Evolutionary conservation across 1,284 basidiomycete species (phyloP), one percentile per base, ranked within the genome.

Genomic region (Macrocystidia cucumis): DNA sequence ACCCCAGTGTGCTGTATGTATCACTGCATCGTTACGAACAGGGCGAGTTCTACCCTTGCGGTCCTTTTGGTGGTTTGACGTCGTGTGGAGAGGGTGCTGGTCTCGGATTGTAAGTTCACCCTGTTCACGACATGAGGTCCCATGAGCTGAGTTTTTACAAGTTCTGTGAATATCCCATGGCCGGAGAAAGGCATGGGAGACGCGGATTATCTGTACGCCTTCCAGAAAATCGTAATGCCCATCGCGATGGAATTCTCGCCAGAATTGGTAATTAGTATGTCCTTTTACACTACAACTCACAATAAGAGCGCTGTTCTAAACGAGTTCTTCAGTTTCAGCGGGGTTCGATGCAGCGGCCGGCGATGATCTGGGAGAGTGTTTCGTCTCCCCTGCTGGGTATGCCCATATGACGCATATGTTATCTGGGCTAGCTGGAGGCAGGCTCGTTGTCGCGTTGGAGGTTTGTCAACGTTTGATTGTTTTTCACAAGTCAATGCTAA

Each of bases 371-470:
- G 96, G 96, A 16, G 81, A 81, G 58, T 97, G 92, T 53, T 67
- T 79, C 44, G 93, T 99, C 39, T 76, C 88, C 1, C 96, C 96
- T 0, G 73, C 79, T n/a, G 95, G 92, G 1, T 99, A 92, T 56
- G 92, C 92, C 0, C 95, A 98, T 51, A 98, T 99, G 93, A 97
- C 96, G 2, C 88, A 97, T 51, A 92, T 96, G 83, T 69, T 99
- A 3, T 75, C 79, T 27, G 78, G 85, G n/a, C 69, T 98, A 6
- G 93, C 95, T 8, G 74, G 80, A 3, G 96, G 96, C 4, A 85
- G 80, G 48, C 50, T 98, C 5, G 90, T 96, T 9, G 91, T 96
- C 14, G 92, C 91, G 3, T 74, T 99, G 18, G 96, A 99, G 74
- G 92, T 91, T 39, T 32, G 59, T 44, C 28, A 12, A 34, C 31